These are phyloP conservation scores for Nemophila menziesii DNA, from an alignment of 257 asterid genomes.

Conservation along the genomic window DNA sequence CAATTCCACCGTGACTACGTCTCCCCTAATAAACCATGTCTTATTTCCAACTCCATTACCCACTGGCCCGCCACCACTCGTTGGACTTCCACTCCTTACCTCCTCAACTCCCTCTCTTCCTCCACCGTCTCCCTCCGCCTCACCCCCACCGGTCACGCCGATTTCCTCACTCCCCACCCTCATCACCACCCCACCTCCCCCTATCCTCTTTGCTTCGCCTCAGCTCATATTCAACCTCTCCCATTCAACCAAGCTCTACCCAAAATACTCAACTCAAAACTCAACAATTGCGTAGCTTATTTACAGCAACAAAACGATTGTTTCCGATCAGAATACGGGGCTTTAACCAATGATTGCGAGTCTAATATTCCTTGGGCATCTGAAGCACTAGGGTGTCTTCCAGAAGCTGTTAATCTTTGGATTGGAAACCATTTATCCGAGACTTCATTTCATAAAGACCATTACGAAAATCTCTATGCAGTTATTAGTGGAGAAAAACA, in stretches of 20 bases:
- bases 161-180: conserved; percentile 50
- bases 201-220: conserved; percentile 62
- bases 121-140: conserved; percentile 75
- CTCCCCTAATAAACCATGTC: conserved; percentile 66
- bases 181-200: conserved; percentile 13
- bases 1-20: conserved; percentile 71
- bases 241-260: conserved; percentile 50
- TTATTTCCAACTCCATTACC: conserved; percentile 57
- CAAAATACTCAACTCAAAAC: conserved; percentile 28
- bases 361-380: conserved; percentile 59
- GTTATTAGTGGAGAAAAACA: conserved; percentile 74
- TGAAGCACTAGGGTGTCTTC: conserved; percentile 63
- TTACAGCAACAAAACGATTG: conserved; percentile 94
- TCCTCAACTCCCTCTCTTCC: conserved; percentile 46
- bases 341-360: conserved; percentile 47
- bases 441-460: conserved; percentile 83
- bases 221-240: conserved; percentile 50
- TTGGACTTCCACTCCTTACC: conserved; percentile 59
- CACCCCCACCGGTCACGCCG: conserved; percentile 81
- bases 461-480: conserved; percentile 79
- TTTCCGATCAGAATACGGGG: conserved; percentile 62
- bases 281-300: conserved; percentile 31
- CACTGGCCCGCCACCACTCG: conserved; percentile 75
- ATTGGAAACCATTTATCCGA: conserved; percentile 54
- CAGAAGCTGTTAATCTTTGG: conserved; percentile 96